Percentiles rank a stretch among this genome's conserved stretches.
Evolutionary conservation across 345 rosid genomes (phyloP).

Genomic region (Eucalyptus curtisii): DNA sequence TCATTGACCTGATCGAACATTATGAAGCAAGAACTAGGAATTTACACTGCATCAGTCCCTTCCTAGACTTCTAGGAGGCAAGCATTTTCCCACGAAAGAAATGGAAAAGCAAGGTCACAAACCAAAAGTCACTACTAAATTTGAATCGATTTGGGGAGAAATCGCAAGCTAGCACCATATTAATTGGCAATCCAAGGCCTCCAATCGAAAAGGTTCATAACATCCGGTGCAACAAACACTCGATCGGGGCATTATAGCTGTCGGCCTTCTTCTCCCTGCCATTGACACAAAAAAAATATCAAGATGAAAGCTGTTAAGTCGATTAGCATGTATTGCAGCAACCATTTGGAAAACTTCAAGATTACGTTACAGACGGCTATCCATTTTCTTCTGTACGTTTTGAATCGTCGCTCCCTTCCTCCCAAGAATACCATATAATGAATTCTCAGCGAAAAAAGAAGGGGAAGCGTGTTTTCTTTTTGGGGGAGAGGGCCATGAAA

Average conservation of each 20-base stretch:
- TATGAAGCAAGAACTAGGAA: not conserved
- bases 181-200: not conserved
- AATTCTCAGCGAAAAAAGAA: not conserved
- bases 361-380: not conserved
- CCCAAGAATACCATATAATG: not conserved
- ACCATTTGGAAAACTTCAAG: not conserved
- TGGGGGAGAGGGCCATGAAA: not conserved
- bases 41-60: not conserved
- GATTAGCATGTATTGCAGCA: not conserved
- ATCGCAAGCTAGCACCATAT: not conserved
- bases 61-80: not conserved
- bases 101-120: not conserved
- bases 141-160: not conserved
- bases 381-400: not conserved
- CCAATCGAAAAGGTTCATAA: not conserved
- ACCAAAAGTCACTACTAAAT: not conserved
- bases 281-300: not conserved
- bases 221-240: not conserved
- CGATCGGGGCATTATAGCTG: not conserved
- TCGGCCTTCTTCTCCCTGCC: not conserved
- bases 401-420: not conserved
- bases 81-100: not conserved
- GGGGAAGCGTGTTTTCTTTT: not conserved
- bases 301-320: not conserved
- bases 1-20: not conserved